phyloP scores from a whole-genome alignment of 1,139 yeast genomes.

The Wickerhamiella pararugosa region DNA sequence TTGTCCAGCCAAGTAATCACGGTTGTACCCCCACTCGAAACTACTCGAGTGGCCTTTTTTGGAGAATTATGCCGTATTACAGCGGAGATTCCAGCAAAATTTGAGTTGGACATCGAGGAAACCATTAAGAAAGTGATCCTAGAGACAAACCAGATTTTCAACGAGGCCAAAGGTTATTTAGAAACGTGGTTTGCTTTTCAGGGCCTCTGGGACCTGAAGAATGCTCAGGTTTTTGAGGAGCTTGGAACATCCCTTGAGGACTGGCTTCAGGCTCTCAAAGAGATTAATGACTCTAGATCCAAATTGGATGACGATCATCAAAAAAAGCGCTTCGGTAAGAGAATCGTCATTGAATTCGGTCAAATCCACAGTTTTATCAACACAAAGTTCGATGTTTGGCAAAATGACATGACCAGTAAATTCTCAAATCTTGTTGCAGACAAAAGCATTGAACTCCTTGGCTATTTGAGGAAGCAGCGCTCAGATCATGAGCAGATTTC shows the following conservation, averaged over 20 bases:
- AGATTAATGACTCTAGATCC: conserved; percentile 32
- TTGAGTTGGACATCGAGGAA: background rate
- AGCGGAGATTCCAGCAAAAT: background rate
- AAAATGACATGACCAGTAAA: conserved; percentile 30
- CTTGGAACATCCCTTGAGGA: conserved; percentile 27
- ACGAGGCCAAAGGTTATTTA: conserved; percentile 26
- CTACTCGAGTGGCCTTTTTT: conserved; percentile 23
- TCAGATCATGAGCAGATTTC: conserved; percentile 24
- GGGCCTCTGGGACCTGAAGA: conserved; percentile 41
- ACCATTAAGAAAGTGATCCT: background rate
- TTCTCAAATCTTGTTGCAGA: conserved; percentile 30
- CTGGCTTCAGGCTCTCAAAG: conserved; percentile 38
- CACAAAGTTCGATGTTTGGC: conserved; percentile 46
- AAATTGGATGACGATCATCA: conserved; percentile 40
- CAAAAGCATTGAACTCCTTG: conserved; percentile 10
- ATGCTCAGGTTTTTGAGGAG: conserved; percentile 23
- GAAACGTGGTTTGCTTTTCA: conserved; percentile 43
- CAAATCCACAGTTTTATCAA: conserved; percentile 41
- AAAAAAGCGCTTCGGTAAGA: conserved; percentile 28
- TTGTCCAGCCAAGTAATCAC: conserved; percentile 33
- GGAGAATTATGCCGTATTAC: conserved; percentile 19
- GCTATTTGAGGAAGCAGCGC: conserved; percentile 21
- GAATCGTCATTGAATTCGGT: conserved; percentile 30
- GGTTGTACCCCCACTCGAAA: conserved; percentile 31
- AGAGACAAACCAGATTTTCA: conserved; percentile 1